A percentile compares a stretch with the other conserved stretches of the same genome.
phyloP scores from a whole-genome alignment of 805 yeast genomes.

The Priceomyces melissophilus region DNA sequence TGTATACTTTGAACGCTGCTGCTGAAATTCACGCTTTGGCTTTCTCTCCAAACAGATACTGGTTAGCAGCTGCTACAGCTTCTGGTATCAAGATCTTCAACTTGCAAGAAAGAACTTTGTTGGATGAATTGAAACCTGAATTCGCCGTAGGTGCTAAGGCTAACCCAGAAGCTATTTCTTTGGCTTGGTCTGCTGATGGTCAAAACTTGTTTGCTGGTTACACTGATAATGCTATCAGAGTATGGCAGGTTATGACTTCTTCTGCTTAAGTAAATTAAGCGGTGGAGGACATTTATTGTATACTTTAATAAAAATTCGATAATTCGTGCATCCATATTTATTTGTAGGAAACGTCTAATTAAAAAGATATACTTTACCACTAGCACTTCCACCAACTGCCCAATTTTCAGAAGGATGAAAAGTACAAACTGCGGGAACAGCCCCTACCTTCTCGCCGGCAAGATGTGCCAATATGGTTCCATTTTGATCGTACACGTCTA shows the following conservation, averaged over 20 bases:
- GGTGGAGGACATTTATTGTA: background rate
- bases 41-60: slow-evolving; percentile 99
- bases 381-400: slow-evolving; percentile 91
- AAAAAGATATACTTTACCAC: slow-evolving; percentile 79
- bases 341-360: slow-evolving; percentile 14
- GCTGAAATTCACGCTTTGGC: slow-evolving; percentile 98
- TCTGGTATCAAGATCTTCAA: slow-evolving; percentile 97
- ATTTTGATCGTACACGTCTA: slow-evolving; percentile 74
- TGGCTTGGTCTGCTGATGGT: slow-evolving; percentile 99
- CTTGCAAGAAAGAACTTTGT: slow-evolving; percentile 89
- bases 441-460: slow-evolving; percentile 58
- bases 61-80: slow-evolving; percentile 99
- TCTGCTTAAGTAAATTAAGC: slow-evolving; percentile 34
- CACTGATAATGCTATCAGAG: slow-evolving; percentile 99
- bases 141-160: slow-evolving; percentile 83
- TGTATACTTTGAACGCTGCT: slow-evolving; percentile 92
- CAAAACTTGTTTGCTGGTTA: slow-evolving; percentile 99
- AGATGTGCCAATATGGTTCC: slow-evolving; percentile 81
- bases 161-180: slow-evolving; percentile 96
- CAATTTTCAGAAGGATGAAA: slow-evolving; percentile 87
- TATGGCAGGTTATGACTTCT: slow-evolving; percentile 99
- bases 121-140: slow-evolving; percentile 98
- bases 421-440: slow-evolving; percentile 87
- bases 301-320: background rate
- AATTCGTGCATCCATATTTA: background rate